A percentile compares a stretch with the other conserved stretches of the same genome.
phyloP scores from a whole-genome alignment of 108 stramenopile species.

The Fragilariopsis cylindrus region DNA sequence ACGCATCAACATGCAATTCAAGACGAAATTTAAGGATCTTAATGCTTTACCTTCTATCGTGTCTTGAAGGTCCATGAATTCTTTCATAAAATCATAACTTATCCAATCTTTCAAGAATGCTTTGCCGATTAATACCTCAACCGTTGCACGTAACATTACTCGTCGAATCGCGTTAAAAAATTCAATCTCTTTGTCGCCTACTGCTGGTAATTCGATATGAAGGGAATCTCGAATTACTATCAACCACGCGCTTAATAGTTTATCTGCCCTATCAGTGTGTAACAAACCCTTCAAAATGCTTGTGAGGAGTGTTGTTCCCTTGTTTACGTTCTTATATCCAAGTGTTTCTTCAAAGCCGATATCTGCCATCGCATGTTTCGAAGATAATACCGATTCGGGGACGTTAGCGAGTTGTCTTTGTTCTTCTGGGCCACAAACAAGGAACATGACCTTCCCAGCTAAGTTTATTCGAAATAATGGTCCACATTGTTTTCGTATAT shows the following conservation, averaged over 20 bases:
- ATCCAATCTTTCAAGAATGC: constrained; percentile 26
- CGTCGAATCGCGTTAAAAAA: constrained; percentile 44
- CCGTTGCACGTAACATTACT: constrained; percentile 36
- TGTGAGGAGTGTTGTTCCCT: constrained; percentile 52
- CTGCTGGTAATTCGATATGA: constrained; percentile 12
- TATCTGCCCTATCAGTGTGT: constrained; percentile 8
- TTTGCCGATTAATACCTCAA: constrained; percentile 34
- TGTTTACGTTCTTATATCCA: constrained; percentile 45
- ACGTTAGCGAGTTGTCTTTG: constrained; percentile 35
- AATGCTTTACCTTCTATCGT: neutral
- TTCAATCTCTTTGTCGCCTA: constrained; percentile 19
- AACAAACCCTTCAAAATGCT: constrained; percentile 41
- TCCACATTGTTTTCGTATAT: constrained; percentile 23
- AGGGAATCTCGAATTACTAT: constrained; percentile 11
- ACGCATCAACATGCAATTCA: neutral
- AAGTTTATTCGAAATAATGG: constrained; percentile 55
- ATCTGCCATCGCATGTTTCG: constrained; percentile 43
- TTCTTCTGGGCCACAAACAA: constrained; percentile 33
- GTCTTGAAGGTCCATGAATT: constrained; percentile 36
- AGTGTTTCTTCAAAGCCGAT: constrained; percentile 59
- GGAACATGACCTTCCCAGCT: constrained; percentile 55
- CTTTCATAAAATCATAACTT: constrained; percentile 24
- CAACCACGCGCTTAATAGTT: constrained; percentile 11
- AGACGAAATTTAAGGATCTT: neutral
- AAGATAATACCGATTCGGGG: constrained; percentile 43